Conservation (phyloP, 495 filamentous ascomycete genomes). For the Pyrenopolyporus hunteri region DNA sequence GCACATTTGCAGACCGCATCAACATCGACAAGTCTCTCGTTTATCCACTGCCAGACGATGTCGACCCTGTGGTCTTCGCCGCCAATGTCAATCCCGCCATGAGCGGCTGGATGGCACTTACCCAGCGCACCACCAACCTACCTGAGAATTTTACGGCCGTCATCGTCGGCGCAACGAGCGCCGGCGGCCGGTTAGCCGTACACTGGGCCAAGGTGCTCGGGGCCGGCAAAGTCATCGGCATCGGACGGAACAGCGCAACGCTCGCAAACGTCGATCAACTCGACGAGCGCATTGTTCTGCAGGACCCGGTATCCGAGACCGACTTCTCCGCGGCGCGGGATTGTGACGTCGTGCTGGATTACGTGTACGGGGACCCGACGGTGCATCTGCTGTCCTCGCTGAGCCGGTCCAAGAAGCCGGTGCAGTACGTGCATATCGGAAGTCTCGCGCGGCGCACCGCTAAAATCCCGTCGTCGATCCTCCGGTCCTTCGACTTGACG, state of each 20-base stretch:
- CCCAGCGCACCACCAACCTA: conserved; percentile 42
- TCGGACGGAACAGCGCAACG: conserved; percentile 45
- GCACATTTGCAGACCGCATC: conserved; percentile 48
- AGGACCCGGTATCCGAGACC: conserved; percentile 44
- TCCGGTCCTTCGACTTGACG: conserved; percentile 39
- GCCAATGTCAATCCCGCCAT: conserved; percentile 54
- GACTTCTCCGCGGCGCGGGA: conserved; percentile 42
- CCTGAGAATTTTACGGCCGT: conserved; percentile 46
- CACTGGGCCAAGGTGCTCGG: conserved; percentile 46
- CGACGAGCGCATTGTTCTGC: conserved; percentile 46
- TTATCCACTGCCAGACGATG: conserved; percentile 40
- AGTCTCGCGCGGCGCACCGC: conserved; percentile 29
- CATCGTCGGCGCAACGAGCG: conserved; percentile 53
- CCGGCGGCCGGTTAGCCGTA: conserved; percentile 49
- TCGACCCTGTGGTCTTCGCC: conserved; percentile 51
- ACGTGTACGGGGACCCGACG: conserved; percentile 40
- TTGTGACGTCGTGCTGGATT: conserved; percentile 41
- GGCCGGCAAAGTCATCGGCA: conserved; percentile 49
- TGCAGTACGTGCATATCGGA: conserved; percentile 43
- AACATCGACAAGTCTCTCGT: conserved; percentile 42
- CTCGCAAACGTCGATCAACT: conserved; percentile 42
- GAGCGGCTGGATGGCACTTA: conserved; percentile 53
- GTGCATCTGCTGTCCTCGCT: conserved; percentile 36
- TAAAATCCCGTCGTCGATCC: conserved; percentile 22
- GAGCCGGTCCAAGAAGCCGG: conserved; percentile 16